Percentiles rank a stretch among this genome's conserved stretches.
Conservation (phyloP, 2,329 filamentous ascomycete genomes). For the Penicillium brevicompactum region DNA sequence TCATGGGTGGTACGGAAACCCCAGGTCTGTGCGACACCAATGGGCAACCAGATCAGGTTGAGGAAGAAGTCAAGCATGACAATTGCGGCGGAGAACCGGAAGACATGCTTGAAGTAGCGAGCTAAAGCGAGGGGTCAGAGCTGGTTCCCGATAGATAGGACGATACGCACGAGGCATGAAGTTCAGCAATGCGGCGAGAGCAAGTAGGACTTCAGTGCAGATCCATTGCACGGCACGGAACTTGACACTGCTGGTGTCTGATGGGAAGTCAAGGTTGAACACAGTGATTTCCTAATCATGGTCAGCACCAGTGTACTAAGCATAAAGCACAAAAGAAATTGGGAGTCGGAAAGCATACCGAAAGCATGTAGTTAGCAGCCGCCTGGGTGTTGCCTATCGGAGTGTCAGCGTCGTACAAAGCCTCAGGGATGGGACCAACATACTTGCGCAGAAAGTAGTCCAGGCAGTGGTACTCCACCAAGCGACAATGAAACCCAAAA, state of each 20-base stretch:
- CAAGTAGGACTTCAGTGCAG: slow-evolving; percentile 55
- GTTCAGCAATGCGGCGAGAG: slow-evolving; percentile 53
- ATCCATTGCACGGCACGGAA: slow-evolving; percentile 66
- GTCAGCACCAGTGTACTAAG: no score
- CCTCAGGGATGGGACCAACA: slow-evolving; percentile 6
- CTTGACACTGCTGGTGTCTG: slow-evolving; percentile 55
- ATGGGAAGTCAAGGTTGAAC: slow-evolving; percentile 58
- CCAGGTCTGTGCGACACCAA: slow-evolving; percentile 57
- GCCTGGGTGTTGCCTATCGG: slow-evolving; percentile 51
- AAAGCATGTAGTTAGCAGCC: slow-evolving; percentile 56
- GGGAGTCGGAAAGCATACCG: slow-evolving; percentile 37
- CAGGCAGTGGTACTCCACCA: slow-evolving; percentile 67
- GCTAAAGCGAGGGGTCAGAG: slow-evolving; percentile 14
- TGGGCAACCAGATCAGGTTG: slow-evolving; percentile 64
- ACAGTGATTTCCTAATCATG: slow-evolving; percentile 56
- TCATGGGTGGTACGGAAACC: slow-evolving; percentile 62
- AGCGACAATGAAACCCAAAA: slow-evolving; percentile 63
- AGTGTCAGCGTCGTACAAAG: not conserved
- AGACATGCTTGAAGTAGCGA: slow-evolving; percentile 41
- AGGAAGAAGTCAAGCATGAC: slow-evolving; percentile 62
- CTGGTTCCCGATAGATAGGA: not conserved
- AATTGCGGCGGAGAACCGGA: slow-evolving; percentile 52
- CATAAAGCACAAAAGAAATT: no score
- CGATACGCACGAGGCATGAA: slow-evolving; percentile 51
- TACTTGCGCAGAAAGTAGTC: slow-evolving; percentile 61